Conservation (phyloP, 1,139 yeast species). For the Suhomyces atakaporum region DNA sequence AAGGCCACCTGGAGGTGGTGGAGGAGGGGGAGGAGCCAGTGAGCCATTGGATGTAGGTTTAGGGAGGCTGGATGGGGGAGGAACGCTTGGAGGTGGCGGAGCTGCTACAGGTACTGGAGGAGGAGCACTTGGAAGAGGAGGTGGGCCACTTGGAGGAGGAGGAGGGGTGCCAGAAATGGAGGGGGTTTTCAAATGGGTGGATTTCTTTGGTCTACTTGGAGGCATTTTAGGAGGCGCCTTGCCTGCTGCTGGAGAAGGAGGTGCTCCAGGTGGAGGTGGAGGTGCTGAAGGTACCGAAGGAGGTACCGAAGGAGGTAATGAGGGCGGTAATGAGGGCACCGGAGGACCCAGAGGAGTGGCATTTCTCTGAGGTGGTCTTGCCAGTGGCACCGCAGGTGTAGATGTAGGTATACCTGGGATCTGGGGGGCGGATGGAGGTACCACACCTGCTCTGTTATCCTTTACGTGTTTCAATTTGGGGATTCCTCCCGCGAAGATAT, state of each 20-base stretch:
- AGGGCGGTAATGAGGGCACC: slow-evolving; percentile 17
- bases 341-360: slow-evolving; percentile 20
- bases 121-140: slow-evolving; percentile 20
- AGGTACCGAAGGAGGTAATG: slow-evolving; percentile 11
- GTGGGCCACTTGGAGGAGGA: slow-evolving; percentile 22
- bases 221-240: slow-evolving; percentile 28
- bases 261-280: slow-evolving; percentile 27
- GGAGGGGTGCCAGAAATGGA: slow-evolving; percentile 15
- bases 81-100: slow-evolving; percentile 18
- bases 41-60: not conserved
- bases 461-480: slow-evolving; percentile 68
- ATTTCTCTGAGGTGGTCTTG: slow-evolving; percentile 18
- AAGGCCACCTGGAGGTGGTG: slow-evolving; percentile 28
- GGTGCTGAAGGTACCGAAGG: slow-evolving; percentile 19
- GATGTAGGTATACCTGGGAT: slow-evolving; percentile 22
- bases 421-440: slow-evolving; percentile 43
- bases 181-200: slow-evolving; percentile 30
- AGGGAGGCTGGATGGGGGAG: slow-evolving; percentile 4
- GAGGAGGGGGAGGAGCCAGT: slow-evolving; percentile 12
- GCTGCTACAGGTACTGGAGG: slow-evolving; percentile 22
- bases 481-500: slow-evolving; percentile 82
- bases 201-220: slow-evolving; percentile 33
- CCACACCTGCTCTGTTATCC: slow-evolving; percentile 46
- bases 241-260: slow-evolving; percentile 24
- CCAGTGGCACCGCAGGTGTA: slow-evolving; percentile 10